Conservation (phyloP, 148 eudicot genomes). For the Rhododendron williamsianum region DNA sequence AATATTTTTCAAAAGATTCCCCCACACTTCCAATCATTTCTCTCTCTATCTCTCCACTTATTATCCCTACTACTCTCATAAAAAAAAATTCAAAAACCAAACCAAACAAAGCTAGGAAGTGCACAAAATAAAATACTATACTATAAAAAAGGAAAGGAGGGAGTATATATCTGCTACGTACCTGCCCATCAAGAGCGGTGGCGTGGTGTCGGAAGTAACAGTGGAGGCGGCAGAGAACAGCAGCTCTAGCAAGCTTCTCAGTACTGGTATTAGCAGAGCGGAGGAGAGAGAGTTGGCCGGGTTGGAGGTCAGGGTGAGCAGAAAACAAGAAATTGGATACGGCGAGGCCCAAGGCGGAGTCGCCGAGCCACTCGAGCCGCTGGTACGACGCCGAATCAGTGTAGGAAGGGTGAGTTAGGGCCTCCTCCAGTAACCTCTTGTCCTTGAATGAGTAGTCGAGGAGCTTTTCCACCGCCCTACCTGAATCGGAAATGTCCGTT, state of each 20-base stretch:
- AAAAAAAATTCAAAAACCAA: too few relatives aligned
- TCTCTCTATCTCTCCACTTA: too few relatives aligned
- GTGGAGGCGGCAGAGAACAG: slow-evolving; percentile 49
- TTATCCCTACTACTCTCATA: too few relatives aligned
- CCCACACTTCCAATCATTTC: too few relatives aligned
- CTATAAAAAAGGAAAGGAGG: too few relatives aligned
- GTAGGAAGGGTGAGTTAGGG: slow-evolving; percentile 67
- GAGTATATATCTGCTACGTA: slow-evolving; percentile 2
- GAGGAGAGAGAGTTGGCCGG: slow-evolving; percentile 45
- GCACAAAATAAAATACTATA: too few relatives aligned
- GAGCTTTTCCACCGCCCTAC: slow-evolving; percentile 42
- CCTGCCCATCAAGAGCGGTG: slow-evolving; percentile 46
- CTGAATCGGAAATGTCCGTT: slow-evolving; percentile 13
- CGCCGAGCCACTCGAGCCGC: slow-evolving; percentile 82
- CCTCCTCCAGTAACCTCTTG: slow-evolving; percentile 20
- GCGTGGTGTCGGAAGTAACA: slow-evolving; percentile 49
- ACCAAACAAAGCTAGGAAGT: too few relatives aligned
- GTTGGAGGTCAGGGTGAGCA: slow-evolving; percentile 49
- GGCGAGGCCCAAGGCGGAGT: slow-evolving; percentile 62
- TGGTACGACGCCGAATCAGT: slow-evolving; percentile 45
- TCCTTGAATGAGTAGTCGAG: slow-evolving; percentile 46
- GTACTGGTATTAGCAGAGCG: slow-evolving; percentile 69
- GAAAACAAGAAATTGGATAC: slow-evolving; percentile 40
- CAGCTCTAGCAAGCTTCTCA: slow-evolving; percentile 84
- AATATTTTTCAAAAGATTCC: too few relatives aligned